A percentile compares a stretch with the other conserved stretches of the same genome.
Evolutionary conservation across 148 eudicot genomes (phyloP).

Genomic region (Camellia granthamiana): DNA sequence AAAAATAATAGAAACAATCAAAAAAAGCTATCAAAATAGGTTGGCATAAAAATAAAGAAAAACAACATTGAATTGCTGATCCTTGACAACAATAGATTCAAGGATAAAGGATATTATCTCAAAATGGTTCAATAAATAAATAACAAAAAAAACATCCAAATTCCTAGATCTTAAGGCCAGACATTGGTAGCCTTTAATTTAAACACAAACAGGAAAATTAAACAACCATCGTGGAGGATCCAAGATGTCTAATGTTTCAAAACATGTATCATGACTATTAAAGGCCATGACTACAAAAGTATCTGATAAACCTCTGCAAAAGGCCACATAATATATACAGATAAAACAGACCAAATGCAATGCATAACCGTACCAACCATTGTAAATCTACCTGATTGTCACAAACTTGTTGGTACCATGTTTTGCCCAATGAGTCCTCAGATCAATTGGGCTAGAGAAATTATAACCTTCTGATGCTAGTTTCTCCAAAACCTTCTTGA

Average conservation of each 20-base stretch:
- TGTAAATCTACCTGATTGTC: conserved; percentile 39
- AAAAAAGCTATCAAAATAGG: not conserved
- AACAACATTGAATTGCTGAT: not conserved
- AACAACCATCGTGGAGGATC: conserved; percentile 11
- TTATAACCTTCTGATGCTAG: conserved; percentile 45
- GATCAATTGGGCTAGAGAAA: conserved; percentile 46
- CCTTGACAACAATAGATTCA: conserved; percentile 6
- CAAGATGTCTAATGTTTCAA: conserved; percentile 15
- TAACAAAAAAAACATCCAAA: not conserved
- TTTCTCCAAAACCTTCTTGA: conserved; percentile 57
- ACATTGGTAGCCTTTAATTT: conserved; percentile 21
- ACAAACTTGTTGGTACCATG: conserved; percentile 69
- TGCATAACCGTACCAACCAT: not conserved
- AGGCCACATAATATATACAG: conserved; percentile 38
- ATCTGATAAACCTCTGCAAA: conserved; percentile 15
- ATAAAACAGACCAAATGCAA: conserved; percentile 27
- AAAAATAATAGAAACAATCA: no score
- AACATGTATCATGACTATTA: conserved; percentile 15
- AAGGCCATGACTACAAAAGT: conserved; percentile 26
- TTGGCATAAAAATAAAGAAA: not conserved
- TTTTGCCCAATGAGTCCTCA: conserved; percentile 57
- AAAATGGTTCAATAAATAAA: conserved; percentile 8
- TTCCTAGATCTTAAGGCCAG: conserved; percentile 7
- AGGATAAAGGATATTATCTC: conserved; percentile 9
- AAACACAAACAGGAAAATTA: conserved; percentile 15